Evolutionary conservation across 257 asterid genomes (phyloP), one percentile per base, ranked within the genome.

Genomic region (Pogostemon cablin): DNA sequence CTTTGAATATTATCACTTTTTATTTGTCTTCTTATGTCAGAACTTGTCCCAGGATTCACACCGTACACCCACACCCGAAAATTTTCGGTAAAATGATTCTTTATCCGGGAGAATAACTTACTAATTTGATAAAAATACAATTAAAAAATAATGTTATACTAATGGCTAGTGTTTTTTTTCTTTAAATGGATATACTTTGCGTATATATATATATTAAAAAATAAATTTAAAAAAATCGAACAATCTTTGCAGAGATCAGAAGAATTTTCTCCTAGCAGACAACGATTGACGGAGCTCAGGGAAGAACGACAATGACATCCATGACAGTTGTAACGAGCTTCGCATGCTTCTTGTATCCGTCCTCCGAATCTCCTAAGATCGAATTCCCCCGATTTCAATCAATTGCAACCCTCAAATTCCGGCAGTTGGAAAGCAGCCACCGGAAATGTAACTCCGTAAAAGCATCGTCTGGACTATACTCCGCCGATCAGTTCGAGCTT

Each of bases 401-500:
- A 34, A 39, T 37, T 17, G 15, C 10, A 25, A 25, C 40, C 70
- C 46, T 73, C 72, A 56, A 60, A 61, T 62, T 56, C 81, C 60
- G 57, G 76, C 77, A 54, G 44, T 43, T 50, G 57, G 53, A 68
- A 62, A 64, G 52, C 41, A 15, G 10, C 64, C 68, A 57, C 52
- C 76, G 82, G 74, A 77, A 72, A 52, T 17, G 61, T 1, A 62
- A 4, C 3, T 64, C 69, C 11, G 78, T 80, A 3, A 81, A 48
- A 77, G 84, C 86, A 46, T 72, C 90, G 59, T 17, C 87, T 5
- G 92, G 91, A 17, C 72, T 90, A 57, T 88, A 88, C 88, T 86
- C 98, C 34, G 85, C 98, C 65, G 84, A 86, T 64, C 88, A 88
- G 66, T 89, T 86, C 64, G 95, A 90, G 62, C 96, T 93, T 53